Evolutionary conservation across 176 grass and related monocot genomes (phyloP), one percentile per base, ranked within the genome.

Genomic region (Alloteropsis semialata): DNA sequence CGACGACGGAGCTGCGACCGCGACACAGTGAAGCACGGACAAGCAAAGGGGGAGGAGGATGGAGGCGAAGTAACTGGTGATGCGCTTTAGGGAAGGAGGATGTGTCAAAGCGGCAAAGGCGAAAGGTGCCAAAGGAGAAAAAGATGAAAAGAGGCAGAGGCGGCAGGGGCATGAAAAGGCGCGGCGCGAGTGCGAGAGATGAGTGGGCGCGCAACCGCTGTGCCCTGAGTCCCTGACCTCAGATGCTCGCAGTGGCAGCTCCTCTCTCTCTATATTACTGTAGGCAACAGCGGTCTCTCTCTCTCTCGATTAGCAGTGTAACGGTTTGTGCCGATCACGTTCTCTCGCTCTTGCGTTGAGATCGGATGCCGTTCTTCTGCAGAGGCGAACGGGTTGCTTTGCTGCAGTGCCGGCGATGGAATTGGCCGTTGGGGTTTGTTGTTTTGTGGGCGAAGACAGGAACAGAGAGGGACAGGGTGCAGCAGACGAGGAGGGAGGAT

Each of bases 81-180:
- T n/a, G 72, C 4, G 71, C 85, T 82, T 76, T 82, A 49, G 62
- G 5, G 65, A 83, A 28, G 44, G 12, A 12, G 71, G 39, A 59
- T 81, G 51, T 56, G 36, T 60, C 61, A 76, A 69, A 69, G 51
- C 16, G 21, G 34, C 77, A 80, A 54, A 61, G 46, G 17, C 1
- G 24, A 74, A 85, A 43, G 54, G 13, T 57, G 57, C 41, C 55
- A 83, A 62, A 46, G 65, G 16, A 36, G 41, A 19, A 32, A 62
- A 22, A 25, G 78, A 76, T 70, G 72, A 86, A 82, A 82, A 77
- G 65, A 65, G 74, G 37, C 42, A 42, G 67, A 42, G 67, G 69
- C 68, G 67, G 41, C 24, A 28, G 66, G 7, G 58, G 72, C 56
- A 79, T 90, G 4, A 68, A 90, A 90, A 90, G 88, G 85, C 77